Evolutionary conservation across 2,329 filamentous ascomycete species (phyloP).

Genomic region (Tolypocladium endophyticum): DNA sequence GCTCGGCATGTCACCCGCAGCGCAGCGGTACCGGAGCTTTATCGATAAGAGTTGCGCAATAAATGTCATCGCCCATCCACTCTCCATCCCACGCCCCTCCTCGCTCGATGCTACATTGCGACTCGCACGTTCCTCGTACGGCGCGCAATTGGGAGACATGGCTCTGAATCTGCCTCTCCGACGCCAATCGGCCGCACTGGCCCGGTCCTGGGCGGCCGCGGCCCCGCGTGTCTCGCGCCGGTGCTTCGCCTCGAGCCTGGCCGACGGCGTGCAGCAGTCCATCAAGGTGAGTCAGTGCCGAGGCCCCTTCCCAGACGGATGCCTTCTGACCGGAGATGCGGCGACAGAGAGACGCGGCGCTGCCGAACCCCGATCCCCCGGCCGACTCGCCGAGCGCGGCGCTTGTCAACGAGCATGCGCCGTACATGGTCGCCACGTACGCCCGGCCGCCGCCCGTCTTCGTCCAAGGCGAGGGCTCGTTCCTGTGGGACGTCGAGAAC

Average conservation of each 20-base stretch:
- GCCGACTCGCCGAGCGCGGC: slow-evolving; percentile 63
- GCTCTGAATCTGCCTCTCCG: slow-evolving; percentile 27
- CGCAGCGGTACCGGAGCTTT: slow-evolving; percentile 8
- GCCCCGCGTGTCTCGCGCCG: slow-evolving; percentile 17
- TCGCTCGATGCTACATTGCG: not conserved
- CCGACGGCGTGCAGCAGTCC: slow-evolving; percentile 20
- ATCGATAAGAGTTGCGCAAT: slow-evolving; percentile 5
- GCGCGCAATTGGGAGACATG: slow-evolving; percentile 17
- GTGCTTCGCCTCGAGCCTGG: slow-evolving; percentile 23
- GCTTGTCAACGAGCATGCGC: slow-evolving; percentile 63
- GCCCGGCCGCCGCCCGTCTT: slow-evolving; percentile 84
- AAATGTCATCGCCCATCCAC: not conserved
- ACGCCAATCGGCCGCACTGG: slow-evolving; percentile 23
- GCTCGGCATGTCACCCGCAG: too few species aligned
- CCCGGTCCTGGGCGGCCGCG: slow-evolving; percentile 11
- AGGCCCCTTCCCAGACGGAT: not conserved
- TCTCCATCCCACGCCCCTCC: not conserved
- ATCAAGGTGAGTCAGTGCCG: slow-evolving; percentile 18
- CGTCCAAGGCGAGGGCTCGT: slow-evolving; percentile 75
- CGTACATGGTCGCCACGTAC: slow-evolving; percentile 95
- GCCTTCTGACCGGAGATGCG: not conserved
- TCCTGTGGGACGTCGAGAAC: slow-evolving; percentile 84
- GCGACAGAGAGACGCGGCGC: slow-evolving; percentile 18
- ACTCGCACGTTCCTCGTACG: not conserved
- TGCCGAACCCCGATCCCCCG: slow-evolving; percentile 62